Percentiles rank a stretch among this genome's conserved stretches.
Conservation (phyloP, 768 basidiomycete genomes). For the Mycena leptocephala region DNA sequence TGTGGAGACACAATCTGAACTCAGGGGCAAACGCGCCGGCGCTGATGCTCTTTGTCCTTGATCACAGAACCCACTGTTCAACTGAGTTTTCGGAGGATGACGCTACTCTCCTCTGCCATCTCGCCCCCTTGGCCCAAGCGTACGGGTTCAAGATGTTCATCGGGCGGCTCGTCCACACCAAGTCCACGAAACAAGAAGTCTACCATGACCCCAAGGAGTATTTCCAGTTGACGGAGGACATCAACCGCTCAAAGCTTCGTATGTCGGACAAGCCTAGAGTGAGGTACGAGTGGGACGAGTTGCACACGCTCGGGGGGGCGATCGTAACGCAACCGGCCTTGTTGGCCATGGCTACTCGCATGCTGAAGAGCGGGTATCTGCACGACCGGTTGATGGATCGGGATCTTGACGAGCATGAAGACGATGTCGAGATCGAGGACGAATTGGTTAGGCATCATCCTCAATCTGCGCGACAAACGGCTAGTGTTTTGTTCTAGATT, state of each 20-base stretch:
- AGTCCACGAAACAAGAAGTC: slow-evolving; percentile 1
- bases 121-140: slow-evolving; percentile 16
- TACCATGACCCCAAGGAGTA: slow-evolving; percentile 2
- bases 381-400: not conserved
- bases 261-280: not conserved
- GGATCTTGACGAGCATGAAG: not conserved
- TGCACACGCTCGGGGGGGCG: not conserved
- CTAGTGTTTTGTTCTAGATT: not conserved
- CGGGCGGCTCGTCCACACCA: not conserved
- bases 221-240: not conserved
- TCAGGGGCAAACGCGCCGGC: not conserved
- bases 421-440: not conserved
- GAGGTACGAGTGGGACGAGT: not conserved
- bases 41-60: not conserved
- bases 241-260: not conserved
- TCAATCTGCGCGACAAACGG: not conserved
- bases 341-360: not conserved
- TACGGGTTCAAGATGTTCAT: slow-evolving; percentile 18
- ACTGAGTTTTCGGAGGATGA: not conserved
- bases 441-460: not conserved
- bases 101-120: slow-evolving; percentile 16
- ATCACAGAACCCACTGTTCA: not conserved
- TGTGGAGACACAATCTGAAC: slow-evolving; percentile 9
- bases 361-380: not conserved
- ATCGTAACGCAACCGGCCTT: not conserved